These are phyloP conservation scores for Leishmania braziliensis DNA, from an alignment of 208 protist genomes.

Conservation along the genomic window DNA sequence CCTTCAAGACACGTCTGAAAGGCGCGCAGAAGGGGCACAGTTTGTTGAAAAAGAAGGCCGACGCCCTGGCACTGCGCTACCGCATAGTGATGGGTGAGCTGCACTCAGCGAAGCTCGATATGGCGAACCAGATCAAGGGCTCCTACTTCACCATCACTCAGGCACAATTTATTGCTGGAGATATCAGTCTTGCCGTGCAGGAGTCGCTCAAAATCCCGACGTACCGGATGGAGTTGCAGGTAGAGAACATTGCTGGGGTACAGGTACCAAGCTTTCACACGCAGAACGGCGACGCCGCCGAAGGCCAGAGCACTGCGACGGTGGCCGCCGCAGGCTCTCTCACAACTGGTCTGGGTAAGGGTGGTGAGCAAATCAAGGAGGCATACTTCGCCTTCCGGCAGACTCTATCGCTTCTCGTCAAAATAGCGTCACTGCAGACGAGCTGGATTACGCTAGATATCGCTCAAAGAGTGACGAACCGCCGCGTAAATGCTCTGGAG, in stretches of 20 bases:
- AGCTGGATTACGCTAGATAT: conserved; percentile 97
- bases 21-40: conserved; percentile 98
- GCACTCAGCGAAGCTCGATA: conserved; percentile 85
- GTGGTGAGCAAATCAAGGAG: conserved; percentile 96
- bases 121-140: conserved; percentile 86
- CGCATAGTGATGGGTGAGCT: conserved; percentile 95
- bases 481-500: conserved; percentile 99
- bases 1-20: conserved; percentile 94
- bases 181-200: conserved; percentile 95
- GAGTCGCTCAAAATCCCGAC: conserved; percentile 93
- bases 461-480: conserved; percentile 99
- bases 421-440: conserved; percentile 97
- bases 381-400: conserved; percentile 89
- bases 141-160: conserved; percentile 96
- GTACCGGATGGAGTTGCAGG: conserved; percentile 87
- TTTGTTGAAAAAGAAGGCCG: conserved; percentile 99
- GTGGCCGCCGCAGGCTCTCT: conserved; percentile 29
- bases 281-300: conserved; percentile 37
- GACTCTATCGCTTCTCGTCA: conserved; percentile 93
- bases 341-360: conserved; percentile 94
- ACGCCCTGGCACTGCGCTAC: conserved; percentile 98
- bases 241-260: conserved; percentile 99
- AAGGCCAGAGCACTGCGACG: conserved; percentile 11
- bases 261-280: conserved; percentile 95
- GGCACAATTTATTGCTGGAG: conserved; percentile 96